Evolutionary conservation across 2,329 filamentous ascomycete genomes (phyloP), one percentile per base, ranked within the genome.

Genomic region (Colletotrichum sp.): DNA sequence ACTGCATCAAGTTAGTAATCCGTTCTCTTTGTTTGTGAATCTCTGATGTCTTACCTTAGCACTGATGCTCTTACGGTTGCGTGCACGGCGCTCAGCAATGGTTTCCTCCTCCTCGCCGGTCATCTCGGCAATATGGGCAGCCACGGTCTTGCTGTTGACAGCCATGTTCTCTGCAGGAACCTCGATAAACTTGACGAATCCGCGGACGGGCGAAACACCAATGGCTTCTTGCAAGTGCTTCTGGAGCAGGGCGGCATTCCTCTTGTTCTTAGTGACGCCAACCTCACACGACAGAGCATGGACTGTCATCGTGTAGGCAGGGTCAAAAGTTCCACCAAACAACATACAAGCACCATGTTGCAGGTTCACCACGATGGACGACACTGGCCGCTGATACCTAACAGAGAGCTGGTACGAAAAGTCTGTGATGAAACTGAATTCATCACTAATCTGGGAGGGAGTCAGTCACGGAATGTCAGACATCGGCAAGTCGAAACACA

Each of bases 221-320:
- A 98, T 87, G 1, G 92, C 88, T 28, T 95, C 93, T 16, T 92
- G 89, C 83, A 98, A 90, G 82, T 94, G 93, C n/a, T 88, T 89
- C 82, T 97, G 95, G 5, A 98, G 90, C 21, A 98, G 85, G n/a
- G 90, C 89, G 1, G 95, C 92, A 83, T 96, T 97, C 77, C 95
- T 92, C 82, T 94, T 94, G 86, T 98, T 98, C 69, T 92, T 95
- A 5, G 92, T 90, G 0, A 94, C 91, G 77, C 93, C 92, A 73
- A 97, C 86, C 78, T 95, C 90, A 13, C 88, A 88, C 2, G 94
- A 89, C 12, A 97, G 88, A 1, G 95, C 93, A 44, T 90, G 93
- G 75, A 98, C 90, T 39, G 92, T 94, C 81, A 98, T 88, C 76
- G 93, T 90, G 82, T 98, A 98, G 24, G 95, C 94, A 5, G 95